Percentiles rank a stretch among this genome's conserved stretches.
Evolutionary conservation across 805 yeast genomes (phyloP).

Genomic region (Candida verbasci): DNA sequence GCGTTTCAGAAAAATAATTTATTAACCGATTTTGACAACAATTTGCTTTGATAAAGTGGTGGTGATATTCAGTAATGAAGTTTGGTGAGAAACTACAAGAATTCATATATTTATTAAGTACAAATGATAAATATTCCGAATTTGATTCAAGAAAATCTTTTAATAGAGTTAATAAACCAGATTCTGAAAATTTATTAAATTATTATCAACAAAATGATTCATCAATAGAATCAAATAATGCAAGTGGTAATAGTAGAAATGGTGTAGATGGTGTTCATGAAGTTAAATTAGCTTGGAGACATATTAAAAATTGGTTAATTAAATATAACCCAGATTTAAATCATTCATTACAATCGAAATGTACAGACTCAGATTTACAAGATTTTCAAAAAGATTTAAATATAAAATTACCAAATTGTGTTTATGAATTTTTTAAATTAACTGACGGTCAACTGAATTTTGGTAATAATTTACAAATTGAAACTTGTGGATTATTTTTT

Average conservation of each 20-base stretch:
- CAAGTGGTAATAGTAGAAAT: conserved; percentile 14
- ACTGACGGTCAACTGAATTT: conserved; percentile 83
- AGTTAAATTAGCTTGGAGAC: conserved; percentile 77
- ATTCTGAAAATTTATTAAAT: conserved; percentile 18
- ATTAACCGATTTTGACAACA: background rate
- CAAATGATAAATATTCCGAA: conserved; percentile 69
- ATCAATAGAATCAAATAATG: conserved; percentile 15
- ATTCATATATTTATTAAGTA: conserved; percentile 57
- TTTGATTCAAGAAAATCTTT: conserved; percentile 48
- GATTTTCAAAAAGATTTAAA: conserved; percentile 82
- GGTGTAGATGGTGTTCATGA: conserved; percentile 67
- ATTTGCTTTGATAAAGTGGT: no score
- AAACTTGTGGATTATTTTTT: conserved; percentile 65
- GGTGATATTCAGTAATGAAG: no score
- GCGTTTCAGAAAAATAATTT: background rate
- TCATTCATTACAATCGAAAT: conserved; percentile 73
- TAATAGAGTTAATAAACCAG: conserved; percentile 40
- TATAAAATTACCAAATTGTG: conserved; percentile 71
- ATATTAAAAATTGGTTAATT: conserved; percentile 79
- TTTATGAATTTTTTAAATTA: conserved; percentile 69
- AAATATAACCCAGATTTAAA: conserved; percentile 76
- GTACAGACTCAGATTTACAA: conserved; percentile 72
- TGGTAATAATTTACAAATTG: conserved; percentile 68
- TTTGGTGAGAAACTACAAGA: conserved; percentile 45
- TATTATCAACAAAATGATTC: conserved; percentile 27